Percentiles rank a stretch among this genome's conserved stretches.
These are phyloP conservation scores for Lactarius akahatsu DNA, from an alignment of 768 basidiomycete species.

Conservation along the genomic window DNA sequence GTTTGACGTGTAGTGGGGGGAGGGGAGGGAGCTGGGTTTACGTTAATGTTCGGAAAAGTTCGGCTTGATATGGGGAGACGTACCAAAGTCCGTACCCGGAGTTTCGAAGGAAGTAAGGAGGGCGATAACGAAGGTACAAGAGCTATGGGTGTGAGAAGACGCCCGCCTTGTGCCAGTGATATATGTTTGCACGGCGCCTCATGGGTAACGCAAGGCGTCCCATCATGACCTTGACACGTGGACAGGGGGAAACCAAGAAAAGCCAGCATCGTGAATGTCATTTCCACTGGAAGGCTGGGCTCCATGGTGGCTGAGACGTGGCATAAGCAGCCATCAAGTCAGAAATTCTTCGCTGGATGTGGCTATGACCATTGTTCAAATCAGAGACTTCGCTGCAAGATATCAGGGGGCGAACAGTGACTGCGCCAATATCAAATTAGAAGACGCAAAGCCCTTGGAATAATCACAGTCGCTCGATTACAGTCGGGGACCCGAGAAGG, in stretches of 20 bases:
- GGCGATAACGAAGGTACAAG: background rate
- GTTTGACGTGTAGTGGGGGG: background rate
- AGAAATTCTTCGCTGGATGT: background rate
- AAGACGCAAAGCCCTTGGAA: background rate
- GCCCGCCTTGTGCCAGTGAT: constrained; percentile 6
- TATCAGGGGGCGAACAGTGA: background rate
- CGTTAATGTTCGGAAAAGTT: constrained; percentile 3
- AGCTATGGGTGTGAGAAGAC: constrained; percentile 6
- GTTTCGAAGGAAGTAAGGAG: background rate
- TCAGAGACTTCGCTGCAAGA: constrained; percentile 3
- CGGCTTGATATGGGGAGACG: constrained; percentile 6
- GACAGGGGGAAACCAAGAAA: constrained; percentile 11
- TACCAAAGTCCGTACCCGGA: constrained; percentile 18
- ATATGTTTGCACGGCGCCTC: constrained; percentile 25
- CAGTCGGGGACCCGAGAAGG: constrained; percentile 4
- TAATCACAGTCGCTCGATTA: background rate
- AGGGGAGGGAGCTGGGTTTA: background rate
- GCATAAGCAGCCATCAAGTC: background rate
- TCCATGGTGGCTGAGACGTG: constrained; percentile 3
- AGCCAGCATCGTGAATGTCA: background rate
- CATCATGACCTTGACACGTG: constrained; percentile 27
- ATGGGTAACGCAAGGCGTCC: constrained; percentile 25
- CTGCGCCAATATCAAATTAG: background rate
- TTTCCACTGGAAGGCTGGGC: background rate
- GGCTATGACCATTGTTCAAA: background rate